Evolutionary conservation across 1,139 yeast genomes (phyloP).

Genomic region (Hyphopichia wangnamkhiaoensis): DNA sequence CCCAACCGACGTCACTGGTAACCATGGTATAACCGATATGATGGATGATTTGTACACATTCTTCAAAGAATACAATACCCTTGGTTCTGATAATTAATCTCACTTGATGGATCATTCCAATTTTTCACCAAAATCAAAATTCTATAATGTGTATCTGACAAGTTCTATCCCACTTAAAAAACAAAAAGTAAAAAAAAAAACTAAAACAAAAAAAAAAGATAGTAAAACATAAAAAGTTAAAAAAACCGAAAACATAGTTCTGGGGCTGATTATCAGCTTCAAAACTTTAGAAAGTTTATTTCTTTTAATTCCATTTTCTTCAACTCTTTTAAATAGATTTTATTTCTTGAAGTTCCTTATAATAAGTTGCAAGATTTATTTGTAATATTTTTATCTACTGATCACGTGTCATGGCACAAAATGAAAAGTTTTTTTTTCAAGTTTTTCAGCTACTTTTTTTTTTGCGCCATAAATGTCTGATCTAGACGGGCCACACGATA

Average conservation of each 20-base stretch:
- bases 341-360: neutral
- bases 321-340: neutral
- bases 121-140: too few species aligned
- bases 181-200: neutral
- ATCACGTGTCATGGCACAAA: conserved; percentile 3
- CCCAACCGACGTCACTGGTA: conserved; percentile 27
- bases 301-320: too few species aligned
- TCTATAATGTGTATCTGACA: too few species aligned
- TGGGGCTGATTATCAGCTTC: too few species aligned
- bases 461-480: too few species aligned
- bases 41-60: conserved; percentile 55
- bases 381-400: neutral
- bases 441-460: neutral
- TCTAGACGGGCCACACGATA: too few species aligned
- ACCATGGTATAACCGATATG: conserved; percentile 61
- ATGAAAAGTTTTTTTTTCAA: neutral
- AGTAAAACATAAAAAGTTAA: too few species aligned
- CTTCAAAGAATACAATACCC: conserved; percentile 47
- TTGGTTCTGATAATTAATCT: conserved; percentile 41
- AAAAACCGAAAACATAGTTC: too few species aligned
- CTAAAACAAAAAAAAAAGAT: too few species aligned
- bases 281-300: too few species aligned
- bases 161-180: too few species aligned
- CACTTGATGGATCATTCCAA: too few species aligned
- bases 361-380: neutral